Evolutionary conservation across 495 filamentous ascomycete species (phyloP).

Genomic region (Collariella sp.): DNA sequence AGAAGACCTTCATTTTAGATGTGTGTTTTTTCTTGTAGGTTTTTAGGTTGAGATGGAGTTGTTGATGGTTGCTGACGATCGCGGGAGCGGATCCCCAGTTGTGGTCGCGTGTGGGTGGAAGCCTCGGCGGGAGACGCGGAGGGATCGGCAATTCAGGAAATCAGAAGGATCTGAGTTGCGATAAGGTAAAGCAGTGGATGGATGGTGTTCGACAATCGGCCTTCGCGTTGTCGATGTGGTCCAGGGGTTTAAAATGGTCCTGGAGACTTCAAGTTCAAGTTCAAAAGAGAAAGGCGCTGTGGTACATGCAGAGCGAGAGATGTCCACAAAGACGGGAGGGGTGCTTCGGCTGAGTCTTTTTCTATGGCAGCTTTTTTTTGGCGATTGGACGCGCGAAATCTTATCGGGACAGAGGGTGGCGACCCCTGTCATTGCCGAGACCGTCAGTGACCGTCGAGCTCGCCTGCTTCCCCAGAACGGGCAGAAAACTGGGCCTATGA

Average conservation of each 20-base stretch:
- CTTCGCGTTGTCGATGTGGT: conserved; percentile 20
- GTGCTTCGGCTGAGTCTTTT: conserved; percentile 10
- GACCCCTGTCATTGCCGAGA: conserved; percentile 5
- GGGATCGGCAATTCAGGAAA: not conserved
- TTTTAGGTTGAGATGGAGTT: not conserved
- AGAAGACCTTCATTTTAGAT: conserved; percentile 78
- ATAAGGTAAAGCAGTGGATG: not conserved
- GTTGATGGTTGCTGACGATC: not conserved
- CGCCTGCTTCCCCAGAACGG: not conserved
- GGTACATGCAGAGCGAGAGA: conserved; percentile 11
- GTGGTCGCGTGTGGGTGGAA: conserved; percentile 11
- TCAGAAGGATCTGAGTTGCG: not conserved
- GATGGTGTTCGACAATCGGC: conserved; percentile 20
- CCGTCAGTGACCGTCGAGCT: not conserved
- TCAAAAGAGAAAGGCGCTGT: conserved; percentile 4
- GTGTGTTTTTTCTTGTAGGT: not conserved
- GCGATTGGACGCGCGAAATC: conserved; percentile 13
- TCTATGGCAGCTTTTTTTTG: conserved; percentile 3
- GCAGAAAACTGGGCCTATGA: not conserved
- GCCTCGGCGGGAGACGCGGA: conserved; percentile 1
- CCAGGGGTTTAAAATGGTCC: not conserved
- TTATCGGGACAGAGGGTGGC: conserved; percentile 11
- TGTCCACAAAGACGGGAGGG: not conserved
- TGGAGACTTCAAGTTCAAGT: not conserved
- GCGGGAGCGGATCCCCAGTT: conserved; percentile 15